Percentiles rank a stretch among this genome's conserved stretches.
These are phyloP conservation scores for Botryotinia convoluta DNA, from an alignment of 2,329 filamentous ascomycete species.

Conservation along the genomic window DNA sequence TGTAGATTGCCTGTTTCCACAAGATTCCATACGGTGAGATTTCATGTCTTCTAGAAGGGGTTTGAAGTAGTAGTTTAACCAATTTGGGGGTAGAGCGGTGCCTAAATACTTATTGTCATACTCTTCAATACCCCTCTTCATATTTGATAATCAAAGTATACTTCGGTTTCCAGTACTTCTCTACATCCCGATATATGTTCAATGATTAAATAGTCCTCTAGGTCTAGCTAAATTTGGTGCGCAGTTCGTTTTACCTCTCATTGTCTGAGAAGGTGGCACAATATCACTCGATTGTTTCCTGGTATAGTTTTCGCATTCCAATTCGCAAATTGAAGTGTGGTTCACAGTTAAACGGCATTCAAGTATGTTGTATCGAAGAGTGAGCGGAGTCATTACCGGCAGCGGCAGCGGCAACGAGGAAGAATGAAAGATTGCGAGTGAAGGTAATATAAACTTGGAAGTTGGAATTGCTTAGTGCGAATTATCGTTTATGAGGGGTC, in stretches of 20 bases:
- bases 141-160: neutral
- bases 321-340: neutral
- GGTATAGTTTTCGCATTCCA: neutral
- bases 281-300: neutral
- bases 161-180: neutral
- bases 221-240: neutral
- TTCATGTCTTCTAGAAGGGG: no score
- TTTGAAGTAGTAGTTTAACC: no score
- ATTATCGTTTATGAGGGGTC: neutral
- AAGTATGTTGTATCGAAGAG: neutral
- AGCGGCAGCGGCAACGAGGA: neutral
- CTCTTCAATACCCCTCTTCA: neutral
- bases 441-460: neutral
- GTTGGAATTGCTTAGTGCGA: neutral
- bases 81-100: no score
- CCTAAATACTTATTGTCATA: no score
- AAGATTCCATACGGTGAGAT: no score
- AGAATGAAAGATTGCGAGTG: neutral
- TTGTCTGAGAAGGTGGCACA: neutral
- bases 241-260: neutral
- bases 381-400: neutral
- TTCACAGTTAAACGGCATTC: neutral
- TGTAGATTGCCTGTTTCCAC: neutral
- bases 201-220: neutral
- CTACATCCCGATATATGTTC: neutral